These are phyloP conservation scores for Sporormia fimetaria DNA, from an alignment of 495 filamentous ascomycete genomes.

Conservation along the genomic window DNA sequence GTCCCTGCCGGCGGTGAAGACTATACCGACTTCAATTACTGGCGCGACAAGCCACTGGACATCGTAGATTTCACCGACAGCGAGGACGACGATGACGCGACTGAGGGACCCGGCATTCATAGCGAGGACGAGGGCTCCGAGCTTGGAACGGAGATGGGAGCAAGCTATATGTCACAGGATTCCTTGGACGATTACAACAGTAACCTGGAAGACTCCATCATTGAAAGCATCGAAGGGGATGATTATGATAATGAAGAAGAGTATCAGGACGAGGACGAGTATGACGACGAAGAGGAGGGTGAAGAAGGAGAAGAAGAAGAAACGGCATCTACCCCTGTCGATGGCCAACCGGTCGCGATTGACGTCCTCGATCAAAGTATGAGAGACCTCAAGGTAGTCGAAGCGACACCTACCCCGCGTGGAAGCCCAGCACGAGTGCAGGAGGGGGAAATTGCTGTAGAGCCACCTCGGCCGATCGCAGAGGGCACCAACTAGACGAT, in stretches of 20 bases:
- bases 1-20: slow-evolving; percentile 33
- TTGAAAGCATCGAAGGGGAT: slow-evolving; percentile 30
- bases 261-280: slow-evolving; percentile 33
- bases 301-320: slow-evolving; percentile 19
- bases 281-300: slow-evolving; percentile 30
- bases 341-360: not conserved
- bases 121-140: slow-evolving; percentile 37
- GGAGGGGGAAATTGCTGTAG: too few relatives aligned
- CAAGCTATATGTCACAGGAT: slow-evolving; percentile 26
- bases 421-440: too few relatives aligned
- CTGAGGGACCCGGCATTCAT: slow-evolving; percentile 30
- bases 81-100: slow-evolving; percentile 35
- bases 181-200: slow-evolving; percentile 27
- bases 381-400: slow-evolving; percentile 5
- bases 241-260: slow-evolving; percentile 33
- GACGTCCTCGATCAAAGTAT: slow-evolving; percentile 2
- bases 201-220: slow-evolving; percentile 23
- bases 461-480: too few relatives aligned
- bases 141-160: slow-evolving; percentile 35
- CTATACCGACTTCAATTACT: slow-evolving; percentile 38
- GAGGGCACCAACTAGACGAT: too few relatives aligned
- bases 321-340: slow-evolving; percentile 12
- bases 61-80: slow-evolving; percentile 33
- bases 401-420: slow-evolving; percentile 16
- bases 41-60: slow-evolving; percentile 32